phyloP scores from a whole-genome alignment of 2,329 filamentous ascomycete species.

The Aaosphaeria pasadenensis region DNA sequence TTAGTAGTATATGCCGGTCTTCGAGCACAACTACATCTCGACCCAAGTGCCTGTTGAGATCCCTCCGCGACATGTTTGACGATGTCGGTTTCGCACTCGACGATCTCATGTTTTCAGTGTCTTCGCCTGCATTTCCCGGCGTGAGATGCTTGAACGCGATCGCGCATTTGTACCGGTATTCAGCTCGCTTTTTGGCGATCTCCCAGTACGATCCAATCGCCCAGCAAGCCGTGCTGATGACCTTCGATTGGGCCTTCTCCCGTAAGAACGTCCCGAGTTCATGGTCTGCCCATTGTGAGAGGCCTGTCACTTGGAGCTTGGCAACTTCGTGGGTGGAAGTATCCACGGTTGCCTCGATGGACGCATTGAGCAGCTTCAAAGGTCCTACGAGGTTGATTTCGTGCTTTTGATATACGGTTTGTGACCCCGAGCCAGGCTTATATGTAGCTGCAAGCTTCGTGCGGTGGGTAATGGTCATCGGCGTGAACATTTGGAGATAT shows the following conservation, averaged over 20 bases:
- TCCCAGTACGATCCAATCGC: slow-evolving; percentile 68
- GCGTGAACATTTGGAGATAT: slow-evolving; percentile 69
- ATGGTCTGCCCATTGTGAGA: slow-evolving; percentile 57
- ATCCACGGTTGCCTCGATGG: slow-evolving; percentile 56
- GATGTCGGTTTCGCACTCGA: slow-evolving; percentile 8
- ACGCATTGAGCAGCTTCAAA: slow-evolving; percentile 57
- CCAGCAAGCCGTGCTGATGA: slow-evolving; percentile 62
- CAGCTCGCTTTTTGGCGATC: slow-evolving; percentile 57
- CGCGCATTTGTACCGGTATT: slow-evolving; percentile 60
- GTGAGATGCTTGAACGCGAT: slow-evolving; percentile 41
- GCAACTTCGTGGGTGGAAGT: slow-evolving; percentile 46
- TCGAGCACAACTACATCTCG: slow-evolving; percentile 23
- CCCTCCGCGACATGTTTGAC: slow-evolving; percentile 35
- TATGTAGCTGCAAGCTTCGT: slow-evolving; percentile 32
- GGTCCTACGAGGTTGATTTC: slow-evolving; percentile 52
- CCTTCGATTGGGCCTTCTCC: slow-evolving; percentile 40
- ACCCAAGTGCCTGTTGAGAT: slow-evolving; percentile 49
- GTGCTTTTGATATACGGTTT: slow-evolving; percentile 39
- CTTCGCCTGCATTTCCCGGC: slow-evolving; percentile 8
- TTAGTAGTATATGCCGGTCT: slow-evolving; percentile 43
- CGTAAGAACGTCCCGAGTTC: slow-evolving; percentile 59
- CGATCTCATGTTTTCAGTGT: slow-evolving; percentile 16
- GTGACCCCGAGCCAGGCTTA: slow-evolving; percentile 7
- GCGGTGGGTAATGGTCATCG: slow-evolving; percentile 60
- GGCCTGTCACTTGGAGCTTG: slow-evolving; percentile 51